Evolutionary conservation across 768 basidiomycete species (phyloP), one percentile per base, ranked within the genome.

Genomic region (Strobilomyces echinocephalus): DNA sequence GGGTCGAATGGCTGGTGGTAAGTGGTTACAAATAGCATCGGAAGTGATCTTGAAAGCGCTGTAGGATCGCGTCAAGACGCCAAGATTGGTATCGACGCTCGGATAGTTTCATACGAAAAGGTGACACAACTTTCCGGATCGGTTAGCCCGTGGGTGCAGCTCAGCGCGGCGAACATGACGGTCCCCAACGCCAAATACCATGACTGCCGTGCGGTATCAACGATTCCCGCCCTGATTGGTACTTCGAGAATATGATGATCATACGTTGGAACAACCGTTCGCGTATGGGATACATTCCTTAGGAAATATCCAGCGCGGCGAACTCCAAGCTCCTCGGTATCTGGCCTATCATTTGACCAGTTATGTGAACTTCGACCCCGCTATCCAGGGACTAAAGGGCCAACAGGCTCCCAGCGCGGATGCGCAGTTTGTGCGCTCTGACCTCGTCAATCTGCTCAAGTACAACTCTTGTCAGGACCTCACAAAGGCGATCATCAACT

Each of bases 211-310:
- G 86, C 85, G 0, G 84, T 77, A 87, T 85, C 34, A 88, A 85
- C 54, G 95, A 98, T 64, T 87, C 88, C 0, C 83, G 97, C 9
- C 95, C 97, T 0, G 97, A 99, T 66, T 99, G 97, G 97, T 99
- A 98, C 70, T 94, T 89, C 59, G 88, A 98, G 73, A 78, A 76
- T 54, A 98, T 99, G 97, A 88, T 90, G 3, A 69, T 81, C 65
- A 87, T 99, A 87, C 88, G 97, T 8, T 97, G 87, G 76, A 86
- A 83, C 50, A 83, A 83, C 61, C 88, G 80, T 84, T 36, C 97
- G 97, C 0, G 94, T 67, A 64, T 95, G 47, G 95, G 94, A 0
- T n/a, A n/a, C 65, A 89, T 88, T 0, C 83, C 85, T 15, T 81
- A 81, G 63, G 84, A 87, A 55, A 81, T 97, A 65, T 77, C 74